These are phyloP conservation scores for Hypocreales sp. DNA, from an alignment of 2,329 filamentous ascomycete genomes.

Conservation along the genomic window DNA sequence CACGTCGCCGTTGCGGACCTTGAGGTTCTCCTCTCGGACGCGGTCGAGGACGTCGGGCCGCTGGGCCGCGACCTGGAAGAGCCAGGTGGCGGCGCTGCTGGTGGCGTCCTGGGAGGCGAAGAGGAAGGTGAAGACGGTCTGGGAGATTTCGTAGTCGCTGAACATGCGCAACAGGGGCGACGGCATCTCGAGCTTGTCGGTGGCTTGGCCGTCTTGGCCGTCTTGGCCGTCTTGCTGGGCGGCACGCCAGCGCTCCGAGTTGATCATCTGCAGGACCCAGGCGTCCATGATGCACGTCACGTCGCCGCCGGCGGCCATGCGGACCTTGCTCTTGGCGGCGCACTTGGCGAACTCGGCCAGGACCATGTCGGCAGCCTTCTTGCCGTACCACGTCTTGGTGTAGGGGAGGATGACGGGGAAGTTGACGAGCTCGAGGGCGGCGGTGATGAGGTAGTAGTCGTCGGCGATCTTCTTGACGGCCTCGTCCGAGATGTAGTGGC, in stretches of 20 bases:
- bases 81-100: constrained; percentile 82
- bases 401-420: constrained; percentile 93
- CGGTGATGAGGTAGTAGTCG: constrained; percentile 94
- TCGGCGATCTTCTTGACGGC: constrained; percentile 87
- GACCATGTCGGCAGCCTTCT: constrained; percentile 89
- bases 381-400: constrained; percentile 94
- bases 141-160: constrained; percentile 77
- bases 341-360: constrained; percentile 81
- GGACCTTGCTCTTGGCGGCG: constrained; percentile 81
- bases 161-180: constrained; percentile 71
- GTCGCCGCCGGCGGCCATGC: constrained; percentile 78
- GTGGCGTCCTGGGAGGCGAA: constrained; percentile 97
- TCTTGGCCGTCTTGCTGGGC: constrained; percentile 61
- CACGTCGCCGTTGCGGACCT: constrained; percentile 58
- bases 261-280: constrained; percentile 80
- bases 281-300: constrained; percentile 89
- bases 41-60: constrained; percentile 84
- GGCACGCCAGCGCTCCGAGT: constrained; percentile 69
- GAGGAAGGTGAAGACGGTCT: constrained; percentile 90
- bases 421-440: constrained; percentile 91
- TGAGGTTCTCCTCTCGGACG: constrained; percentile 80
- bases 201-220: too few relatives aligned
- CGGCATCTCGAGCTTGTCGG: constrained; percentile 65
- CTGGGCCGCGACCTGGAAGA: constrained; percentile 89
- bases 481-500: constrained; percentile 84